Evolutionary conservation across 2,329 filamentous ascomycete species (phyloP).

Genomic region (Fusarium nematophilum): DNA sequence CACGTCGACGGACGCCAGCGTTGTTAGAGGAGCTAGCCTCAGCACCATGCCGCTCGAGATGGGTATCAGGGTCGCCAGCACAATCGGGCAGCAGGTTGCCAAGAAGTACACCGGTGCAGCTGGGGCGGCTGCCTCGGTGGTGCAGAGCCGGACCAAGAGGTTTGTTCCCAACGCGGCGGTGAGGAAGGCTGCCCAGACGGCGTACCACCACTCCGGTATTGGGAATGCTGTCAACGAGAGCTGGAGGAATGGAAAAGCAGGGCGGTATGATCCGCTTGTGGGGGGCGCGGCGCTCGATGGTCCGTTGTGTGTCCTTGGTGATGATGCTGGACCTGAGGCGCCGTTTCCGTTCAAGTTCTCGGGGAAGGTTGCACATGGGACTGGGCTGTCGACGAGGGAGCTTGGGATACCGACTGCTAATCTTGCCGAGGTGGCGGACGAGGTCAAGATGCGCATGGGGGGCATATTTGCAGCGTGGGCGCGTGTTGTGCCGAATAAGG

Average conservation of each 20-base stretch:
- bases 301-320: constrained; percentile 55
- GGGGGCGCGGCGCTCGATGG: constrained; percentile 47
- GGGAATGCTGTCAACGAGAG: constrained; percentile 45
- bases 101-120: constrained; percentile 56
- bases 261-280: constrained; percentile 51
- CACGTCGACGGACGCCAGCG: constrained; percentile 69
- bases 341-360: constrained; percentile 66
- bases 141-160: constrained; percentile 55
- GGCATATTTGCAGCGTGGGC: constrained; percentile 77
- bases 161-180: constrained; percentile 46
- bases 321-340: constrained; percentile 61
- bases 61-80: constrained; percentile 67
- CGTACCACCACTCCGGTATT: constrained; percentile 48
- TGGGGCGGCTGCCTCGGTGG: constrained; percentile 50
- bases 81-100: constrained; percentile 58
- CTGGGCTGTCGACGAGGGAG: constrained; percentile 52
- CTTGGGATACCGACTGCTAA: constrained; percentile 66
- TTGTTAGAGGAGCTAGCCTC: constrained; percentile 73
- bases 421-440: constrained; percentile 62
- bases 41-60: constrained; percentile 74
- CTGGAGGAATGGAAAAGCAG: constrained; percentile 53
- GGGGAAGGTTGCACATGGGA: constrained; percentile 60
- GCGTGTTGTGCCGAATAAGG: constrained; percentile 52
- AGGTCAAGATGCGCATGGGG: constrained; percentile 63
- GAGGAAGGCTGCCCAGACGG: constrained; percentile 55